phyloP scores from a whole-genome alignment of 1,284 basidiomycete genomes.

The Ceratobasidium sp. region DNA sequence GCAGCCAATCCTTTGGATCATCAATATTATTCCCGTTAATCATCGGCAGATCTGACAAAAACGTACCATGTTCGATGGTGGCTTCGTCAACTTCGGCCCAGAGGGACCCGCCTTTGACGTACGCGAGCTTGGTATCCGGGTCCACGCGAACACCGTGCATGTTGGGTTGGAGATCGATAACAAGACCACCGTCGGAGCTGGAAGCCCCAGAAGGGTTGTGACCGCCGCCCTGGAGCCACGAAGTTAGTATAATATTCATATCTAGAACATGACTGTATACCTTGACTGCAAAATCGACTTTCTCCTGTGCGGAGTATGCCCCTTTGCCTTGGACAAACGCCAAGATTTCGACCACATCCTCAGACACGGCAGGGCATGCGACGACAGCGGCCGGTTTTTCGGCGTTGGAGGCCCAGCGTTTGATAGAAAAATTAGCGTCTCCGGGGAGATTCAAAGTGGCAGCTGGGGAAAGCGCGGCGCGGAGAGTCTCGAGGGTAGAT shows the following conservation, averaged over 20 bases:
- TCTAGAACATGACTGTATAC: conserved; percentile 19
- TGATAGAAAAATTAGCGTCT: conserved; percentile 41
- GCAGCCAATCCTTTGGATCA: conserved; percentile 15
- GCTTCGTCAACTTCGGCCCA: conserved; percentile 42
- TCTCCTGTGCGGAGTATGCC: conserved; percentile 10
- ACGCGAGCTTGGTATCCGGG: conserved; percentile 30
- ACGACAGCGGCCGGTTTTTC: conserved; percentile 4
- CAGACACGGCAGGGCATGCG: conserved; percentile 25
- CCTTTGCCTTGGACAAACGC: conserved; percentile 29
- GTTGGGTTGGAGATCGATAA: conserved; percentile 46
- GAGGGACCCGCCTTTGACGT: conserved; percentile 44
- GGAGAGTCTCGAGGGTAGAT: conserved; percentile 20
- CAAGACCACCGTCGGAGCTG: conserved; percentile 44
- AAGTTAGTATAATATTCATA: not conserved
- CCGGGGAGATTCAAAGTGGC: conserved; percentile 25
- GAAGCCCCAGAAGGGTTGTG: conserved; percentile 45
- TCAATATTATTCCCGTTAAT: not conserved
- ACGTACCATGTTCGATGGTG: conserved; percentile 45
- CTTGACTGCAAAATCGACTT: conserved; percentile 44
- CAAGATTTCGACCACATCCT: conserved; percentile 34
- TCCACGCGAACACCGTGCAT: conserved; percentile 46
- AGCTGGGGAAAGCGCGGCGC: not conserved
- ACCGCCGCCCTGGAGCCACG: conserved; percentile 43
- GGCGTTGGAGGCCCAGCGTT: conserved; percentile 45
- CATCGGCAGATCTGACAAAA: too few species aligned